Evolutionary conservation across 2,329 filamentous ascomycete genomes (phyloP).

Genomic region (Fusarium sp.): DNA sequence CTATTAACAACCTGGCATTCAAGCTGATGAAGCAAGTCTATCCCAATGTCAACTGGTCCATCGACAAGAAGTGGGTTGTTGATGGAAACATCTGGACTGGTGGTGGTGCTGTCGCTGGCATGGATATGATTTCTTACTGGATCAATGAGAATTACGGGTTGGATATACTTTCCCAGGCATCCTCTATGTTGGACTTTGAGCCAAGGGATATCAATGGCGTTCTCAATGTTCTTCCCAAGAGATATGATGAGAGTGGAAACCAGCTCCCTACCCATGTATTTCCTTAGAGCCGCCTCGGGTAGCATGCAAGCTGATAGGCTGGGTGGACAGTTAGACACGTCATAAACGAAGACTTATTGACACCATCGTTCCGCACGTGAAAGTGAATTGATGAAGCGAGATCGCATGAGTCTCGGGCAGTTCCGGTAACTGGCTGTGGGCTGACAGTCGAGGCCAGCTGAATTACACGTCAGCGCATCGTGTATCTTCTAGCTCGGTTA

Average conservation of each 20-base stretch:
- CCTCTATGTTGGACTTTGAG: slow-evolving; percentile 49
- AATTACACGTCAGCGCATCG: too few species aligned
- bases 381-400: too few species aligned
- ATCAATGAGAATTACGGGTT: slow-evolving; percentile 51
- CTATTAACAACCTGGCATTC: slow-evolving; percentile 54
- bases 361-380: neutral
- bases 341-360: neutral
- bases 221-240: slow-evolving; percentile 43
- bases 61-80: slow-evolving; percentile 57
- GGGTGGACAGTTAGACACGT: neutral
- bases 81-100: slow-evolving; percentile 62
- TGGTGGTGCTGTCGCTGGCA: slow-evolving; percentile 58
- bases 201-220: slow-evolving; percentile 50
- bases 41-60: slow-evolving; percentile 59
- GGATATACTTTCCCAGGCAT: slow-evolving; percentile 41
- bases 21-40: slow-evolving; percentile 46
- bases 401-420: too few species aligned
- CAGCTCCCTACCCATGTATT: slow-evolving; percentile 44
- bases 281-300: neutral
- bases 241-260: slow-evolving; percentile 46
- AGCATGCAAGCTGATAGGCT: neutral
- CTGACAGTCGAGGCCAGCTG: too few species aligned
- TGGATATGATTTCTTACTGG: slow-evolving; percentile 59
- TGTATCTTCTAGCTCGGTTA: too few species aligned
- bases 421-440: too few species aligned